phyloP scores from a whole-genome alignment of 2,329 filamentous ascomycete genomes.

The Fusarium sp. region DNA sequence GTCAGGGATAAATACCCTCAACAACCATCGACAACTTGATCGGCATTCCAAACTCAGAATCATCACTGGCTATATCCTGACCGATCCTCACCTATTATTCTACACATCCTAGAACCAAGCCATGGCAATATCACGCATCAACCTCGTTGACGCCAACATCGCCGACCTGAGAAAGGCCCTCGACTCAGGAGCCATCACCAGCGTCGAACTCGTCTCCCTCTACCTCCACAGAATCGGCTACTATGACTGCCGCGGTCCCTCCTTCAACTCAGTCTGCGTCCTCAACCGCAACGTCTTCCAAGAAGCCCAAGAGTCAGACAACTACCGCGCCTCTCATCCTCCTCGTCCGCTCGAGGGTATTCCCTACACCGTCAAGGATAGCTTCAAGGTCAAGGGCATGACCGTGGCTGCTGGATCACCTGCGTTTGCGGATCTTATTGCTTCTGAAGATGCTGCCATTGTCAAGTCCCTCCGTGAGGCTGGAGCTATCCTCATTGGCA shows the following conservation, averaged over 20 bases:
- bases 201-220: slow-evolving; percentile 44
- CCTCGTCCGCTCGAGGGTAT: slow-evolving; percentile 62
- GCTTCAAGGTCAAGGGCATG: slow-evolving; percentile 65
- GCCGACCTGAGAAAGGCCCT: slow-evolving; percentile 38
- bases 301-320: slow-evolving; percentile 46
- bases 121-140: not conserved
- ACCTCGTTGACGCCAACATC: slow-evolving; percentile 41
- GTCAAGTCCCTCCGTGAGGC: slow-evolving; percentile 57
- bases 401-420: slow-evolving; percentile 66
- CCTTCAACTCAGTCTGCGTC: slow-evolving; percentile 44
- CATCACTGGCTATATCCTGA: not conserved
- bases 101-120: not conserved
- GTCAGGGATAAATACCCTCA: not conserved
- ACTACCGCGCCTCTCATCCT: slow-evolving; percentile 33
- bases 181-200: slow-evolving; percentile 24
- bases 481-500: slow-evolving; percentile 53
- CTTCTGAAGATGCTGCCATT: slow-evolving; percentile 64
- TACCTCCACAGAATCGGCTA: slow-evolving; percentile 44
- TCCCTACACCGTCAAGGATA: slow-evolving; percentile 69
- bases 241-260: slow-evolving; percentile 41
- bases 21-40: not conserved
- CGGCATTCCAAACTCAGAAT: not conserved
- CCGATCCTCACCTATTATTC: not conserved
- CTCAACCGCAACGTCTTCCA: slow-evolving; percentile 44
- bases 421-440: slow-evolving; percentile 62